Conservation (phyloP, 2,329 filamentous ascomycete genomes). For the Penicillium hesseltinei region DNA sequence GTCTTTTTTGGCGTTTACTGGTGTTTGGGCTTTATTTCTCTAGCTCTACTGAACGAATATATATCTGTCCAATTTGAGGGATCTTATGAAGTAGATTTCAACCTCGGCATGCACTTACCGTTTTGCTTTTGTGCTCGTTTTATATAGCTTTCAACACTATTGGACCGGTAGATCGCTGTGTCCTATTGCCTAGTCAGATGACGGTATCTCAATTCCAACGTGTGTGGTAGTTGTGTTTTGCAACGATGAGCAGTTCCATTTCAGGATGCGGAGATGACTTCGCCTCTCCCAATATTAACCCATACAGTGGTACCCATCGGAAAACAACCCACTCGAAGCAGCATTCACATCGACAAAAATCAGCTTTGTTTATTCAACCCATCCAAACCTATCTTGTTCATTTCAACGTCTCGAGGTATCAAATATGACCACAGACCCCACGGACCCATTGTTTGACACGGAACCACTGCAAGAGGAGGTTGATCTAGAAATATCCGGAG, state of each 20-base stretch:
- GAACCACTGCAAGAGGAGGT: too few species aligned
- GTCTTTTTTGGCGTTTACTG: slow-evolving; percentile 1
- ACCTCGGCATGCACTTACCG: not conserved
- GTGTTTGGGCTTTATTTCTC: not conserved
- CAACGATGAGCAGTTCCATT: not conserved
- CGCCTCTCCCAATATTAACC: not conserved
- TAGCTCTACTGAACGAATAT: not conserved
- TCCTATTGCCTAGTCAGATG: not conserved
- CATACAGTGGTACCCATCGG: not conserved
- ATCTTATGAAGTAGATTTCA: not conserved
- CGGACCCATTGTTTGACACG: too few species aligned
- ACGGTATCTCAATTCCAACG: too few species aligned
- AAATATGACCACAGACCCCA: too few species aligned
- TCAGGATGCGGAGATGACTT: not conserved
- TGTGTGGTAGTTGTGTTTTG: not conserved
- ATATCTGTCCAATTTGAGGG: not conserved
- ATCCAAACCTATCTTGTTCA: not conserved
- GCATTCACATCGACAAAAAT: not conserved
- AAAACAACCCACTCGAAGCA: not conserved
- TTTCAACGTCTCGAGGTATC: too few species aligned
- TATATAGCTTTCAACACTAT: too few species aligned
- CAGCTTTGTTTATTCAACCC: too few species aligned
- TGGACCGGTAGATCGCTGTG: not conserved
- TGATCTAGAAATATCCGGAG: too few species aligned
- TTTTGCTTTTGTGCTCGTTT: too few species aligned